phyloP scores from a whole-genome alignment of 179 eudicot species.

The Nepenthes alata region DNA sequence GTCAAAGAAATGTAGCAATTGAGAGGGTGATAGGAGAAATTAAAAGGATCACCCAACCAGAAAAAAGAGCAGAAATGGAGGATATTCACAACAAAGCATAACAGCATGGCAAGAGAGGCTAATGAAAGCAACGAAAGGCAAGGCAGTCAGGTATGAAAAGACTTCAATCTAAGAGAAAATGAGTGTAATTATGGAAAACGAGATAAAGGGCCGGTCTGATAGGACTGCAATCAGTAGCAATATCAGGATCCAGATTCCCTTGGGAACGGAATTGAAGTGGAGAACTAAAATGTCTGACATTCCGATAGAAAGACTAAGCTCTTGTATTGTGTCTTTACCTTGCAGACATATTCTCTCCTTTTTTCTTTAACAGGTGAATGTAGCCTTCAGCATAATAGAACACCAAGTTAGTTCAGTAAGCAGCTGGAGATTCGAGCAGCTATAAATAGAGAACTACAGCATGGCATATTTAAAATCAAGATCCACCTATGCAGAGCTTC shows the following conservation, averaged over 20 bases:
- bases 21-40: neutral
- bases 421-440: conserved; percentile 41
- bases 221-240: neutral
- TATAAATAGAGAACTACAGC: conserved; percentile 46
- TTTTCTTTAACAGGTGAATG: conserved; percentile 90
- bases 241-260: conserved; percentile 6
- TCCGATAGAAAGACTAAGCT: conserved; percentile 25
- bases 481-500: conserved; percentile 88
- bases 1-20: neutral
- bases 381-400: conserved; percentile 93
- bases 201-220: neutral
- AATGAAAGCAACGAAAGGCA: neutral
- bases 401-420: conserved; percentile 66
- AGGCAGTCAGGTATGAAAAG: neutral
- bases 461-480: conserved; percentile 42
- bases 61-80: neutral
- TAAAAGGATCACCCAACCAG: neutral
- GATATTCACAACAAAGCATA: neutral
- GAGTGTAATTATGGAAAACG: neutral
- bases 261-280: conserved; percentile 6
- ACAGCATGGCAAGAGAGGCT: neutral
- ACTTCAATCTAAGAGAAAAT: neutral
- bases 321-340: conserved; percentile 62
- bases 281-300: conserved; percentile 17
- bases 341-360: conserved; percentile 94